Conservation (phyloP, 768 basidiomycete species). For the Lentinula sp. region DNA sequence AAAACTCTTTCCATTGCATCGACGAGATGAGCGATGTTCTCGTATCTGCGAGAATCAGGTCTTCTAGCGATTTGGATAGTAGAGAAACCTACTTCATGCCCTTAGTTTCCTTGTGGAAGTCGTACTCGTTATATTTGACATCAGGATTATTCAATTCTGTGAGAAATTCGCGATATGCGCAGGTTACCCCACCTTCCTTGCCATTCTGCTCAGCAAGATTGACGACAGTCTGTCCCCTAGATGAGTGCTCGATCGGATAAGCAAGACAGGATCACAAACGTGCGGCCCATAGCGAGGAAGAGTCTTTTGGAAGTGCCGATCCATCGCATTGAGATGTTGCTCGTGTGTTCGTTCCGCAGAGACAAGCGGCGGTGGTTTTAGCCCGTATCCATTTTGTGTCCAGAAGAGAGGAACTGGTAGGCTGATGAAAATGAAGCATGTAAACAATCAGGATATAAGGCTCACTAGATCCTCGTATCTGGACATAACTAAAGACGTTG, state of each 20-base stretch:
- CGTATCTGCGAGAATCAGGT: constrained; percentile 50
- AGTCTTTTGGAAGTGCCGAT: constrained; percentile 66
- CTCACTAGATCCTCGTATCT: constrained; percentile 88
- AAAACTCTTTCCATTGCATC: constrained; percentile 66
- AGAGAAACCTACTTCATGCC: constrained; percentile 79
- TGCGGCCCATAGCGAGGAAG: constrained; percentile 71
- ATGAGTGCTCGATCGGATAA: constrained; percentile 5
- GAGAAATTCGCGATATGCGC: constrained; percentile 70
- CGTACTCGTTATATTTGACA: constrained; percentile 73
- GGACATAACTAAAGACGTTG: constrained; percentile 85
- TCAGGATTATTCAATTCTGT: constrained; percentile 32
- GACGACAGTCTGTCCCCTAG: constrained; percentile 55
- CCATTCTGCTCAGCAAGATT: constrained; percentile 91
- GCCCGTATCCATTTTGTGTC: constrained; percentile 81
- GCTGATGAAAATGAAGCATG: background rate
- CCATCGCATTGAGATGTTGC: constrained; percentile 66
- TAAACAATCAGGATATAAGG: constrained; percentile 6
- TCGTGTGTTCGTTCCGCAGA: constrained; percentile 65
- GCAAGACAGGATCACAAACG: constrained; percentile 31
- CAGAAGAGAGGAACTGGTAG: constrained; percentile 82
- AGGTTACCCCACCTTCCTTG: constrained; percentile 77
- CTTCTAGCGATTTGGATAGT: background rate
- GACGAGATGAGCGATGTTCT: constrained; percentile 81
- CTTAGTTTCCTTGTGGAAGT: constrained; percentile 89
- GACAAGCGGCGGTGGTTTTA: constrained; percentile 84